Base-by-base conservation (phyloP, 495 filamentous ascomycete species). In the Neurospora africana region DNA sequence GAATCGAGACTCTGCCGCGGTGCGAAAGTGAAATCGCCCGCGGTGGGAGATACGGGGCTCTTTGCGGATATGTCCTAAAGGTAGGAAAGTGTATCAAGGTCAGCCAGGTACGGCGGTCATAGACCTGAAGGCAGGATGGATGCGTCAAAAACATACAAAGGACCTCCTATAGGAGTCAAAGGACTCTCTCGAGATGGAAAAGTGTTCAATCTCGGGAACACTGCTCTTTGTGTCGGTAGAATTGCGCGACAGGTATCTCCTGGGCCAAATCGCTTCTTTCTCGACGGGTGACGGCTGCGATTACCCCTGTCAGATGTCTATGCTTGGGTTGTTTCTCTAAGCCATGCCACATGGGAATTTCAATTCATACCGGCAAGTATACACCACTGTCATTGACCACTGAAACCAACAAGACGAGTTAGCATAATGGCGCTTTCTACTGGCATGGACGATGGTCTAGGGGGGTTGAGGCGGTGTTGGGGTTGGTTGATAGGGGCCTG, bases 131-230 rank as follows among this genome's bases (percentile, higher is more conserved):
- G 44, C 47, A 40, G 69, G 70, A 69, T 39, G 70, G 69, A 33
- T 68, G 68, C 58, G 9, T 30, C 27, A 41, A 72, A 30, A 38
- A 84, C 91, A 71, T 87, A 97, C 94, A 84, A 99, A 99, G 72
- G 95, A 98, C 73, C 95, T 90, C 69, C 95, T 88, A 80, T 99
- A 99, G 36, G 95, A 97, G 79, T 99, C 95, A 80, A 98, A 99
- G 10, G 94, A 97, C 82, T 99, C 95, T 75, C 95, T 90, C 38
- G 95, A 97, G 82, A 99, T 99, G 69, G 91, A 93, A 82, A 99
- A 99, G 30, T 92, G 94, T 77, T 98, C 95, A 77, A 93, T 92
- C 72, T 95, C 91, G 76, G 90, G 86, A 93, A 15, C 83, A 71
- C 90, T 86, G 76, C 87, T 89, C 36, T 87, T 87, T 72, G 90